Evolutionary conservation across 1,284 basidiomycete species (phyloP).

Genomic region (Hymenochaete sp.): DNA sequence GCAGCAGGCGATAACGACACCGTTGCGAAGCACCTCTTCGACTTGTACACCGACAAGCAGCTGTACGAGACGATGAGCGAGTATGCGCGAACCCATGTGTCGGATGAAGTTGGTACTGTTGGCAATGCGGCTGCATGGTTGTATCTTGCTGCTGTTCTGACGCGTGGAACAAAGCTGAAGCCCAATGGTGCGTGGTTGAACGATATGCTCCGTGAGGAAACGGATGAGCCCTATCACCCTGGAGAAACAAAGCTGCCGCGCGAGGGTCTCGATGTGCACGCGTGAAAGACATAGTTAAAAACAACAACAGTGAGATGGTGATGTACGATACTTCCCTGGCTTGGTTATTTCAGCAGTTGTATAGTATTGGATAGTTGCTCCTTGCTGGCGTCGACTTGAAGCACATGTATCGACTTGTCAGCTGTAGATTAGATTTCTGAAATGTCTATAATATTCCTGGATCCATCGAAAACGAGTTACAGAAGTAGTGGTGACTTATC

Average conservation of each 20-base stretch:
- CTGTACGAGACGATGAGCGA: conserved; percentile 56
- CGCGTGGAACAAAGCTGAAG: conserved; percentile 61
- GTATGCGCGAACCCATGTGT: conserved; percentile 65
- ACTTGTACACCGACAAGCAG: conserved; percentile 64
- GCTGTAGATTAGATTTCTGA: too few relatives aligned
- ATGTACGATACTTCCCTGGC: too few relatives aligned
- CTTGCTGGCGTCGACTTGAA: too few relatives aligned
- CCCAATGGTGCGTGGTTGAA: conserved; percentile 77
- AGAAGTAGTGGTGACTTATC: too few relatives aligned
- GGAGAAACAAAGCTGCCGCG: conserved; percentile 65
- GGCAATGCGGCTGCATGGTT: conserved; percentile 75
- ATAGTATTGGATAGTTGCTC: too few relatives aligned
- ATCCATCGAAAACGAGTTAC: too few relatives aligned
- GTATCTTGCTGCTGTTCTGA: conserved; percentile 73
- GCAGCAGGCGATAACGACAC: conserved; percentile 61
- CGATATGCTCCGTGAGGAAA: conserved; percentile 65
- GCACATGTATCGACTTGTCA: too few relatives aligned
- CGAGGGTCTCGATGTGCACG: conserved; percentile 41
- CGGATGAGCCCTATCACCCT: conserved; percentile 52
- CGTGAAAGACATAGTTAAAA: too few relatives aligned
- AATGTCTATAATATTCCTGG: too few relatives aligned
- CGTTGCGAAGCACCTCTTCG: conserved; percentile 65
- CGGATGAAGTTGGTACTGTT: conserved; percentile 72
- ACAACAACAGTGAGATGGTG: too few relatives aligned
- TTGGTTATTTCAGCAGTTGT: too few relatives aligned